Base-by-base conservation (phyloP, 257 asterid species). In the Penstemon davidsonii region DNA sequence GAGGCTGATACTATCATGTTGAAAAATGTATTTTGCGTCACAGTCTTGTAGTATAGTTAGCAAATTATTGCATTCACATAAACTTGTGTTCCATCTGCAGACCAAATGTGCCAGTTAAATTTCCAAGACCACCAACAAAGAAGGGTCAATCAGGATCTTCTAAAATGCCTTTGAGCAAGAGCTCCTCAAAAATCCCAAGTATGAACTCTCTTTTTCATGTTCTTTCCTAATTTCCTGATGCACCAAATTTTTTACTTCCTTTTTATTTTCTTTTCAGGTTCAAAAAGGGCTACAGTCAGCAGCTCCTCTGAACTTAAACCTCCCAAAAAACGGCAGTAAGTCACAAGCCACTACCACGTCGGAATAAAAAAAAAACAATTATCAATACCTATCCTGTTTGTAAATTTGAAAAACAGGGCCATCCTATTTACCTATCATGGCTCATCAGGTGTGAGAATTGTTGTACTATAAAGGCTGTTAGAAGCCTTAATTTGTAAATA, bases 151-250 rank as follows among this genome's bases (percentile, higher is more conserved):
- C 81, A 60, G 89, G 89, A 78, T 67, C 89, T 71, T 81, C 91
- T 60, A 81, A 67, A 38, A 52, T 50, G 68, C 70, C 88, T 56
- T 55, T 84, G 56, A 76, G 75, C 80, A 87, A 80, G 75, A 86
- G 90, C 81, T 67, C 87, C 64, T 81, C 95, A 9, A 86, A 74
- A 84, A 53, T 81, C 57, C 76, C 90, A 64, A 82, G 98, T 92
- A 87, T 33, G 71, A 55, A 62, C 40, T 50, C 67, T 60, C 65
- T 44, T 57, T 51, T 59, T 57, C 4, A 13, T 57, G 18, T 70
- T 47, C 49, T 25, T 25, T 25, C 33, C 33, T 25, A 25, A 25
- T 25, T 25, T 25, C 33, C 33, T 25, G 33, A 25, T 25, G 33
- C 12, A 15, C 60, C 64, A 8, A 12, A 41, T 43, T 5, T 69